Evolutionary conservation across 495 filamentous ascomycete species (phyloP), one percentile per base, ranked within the genome.

Genomic region (Penicillium diatomitis): DNA sequence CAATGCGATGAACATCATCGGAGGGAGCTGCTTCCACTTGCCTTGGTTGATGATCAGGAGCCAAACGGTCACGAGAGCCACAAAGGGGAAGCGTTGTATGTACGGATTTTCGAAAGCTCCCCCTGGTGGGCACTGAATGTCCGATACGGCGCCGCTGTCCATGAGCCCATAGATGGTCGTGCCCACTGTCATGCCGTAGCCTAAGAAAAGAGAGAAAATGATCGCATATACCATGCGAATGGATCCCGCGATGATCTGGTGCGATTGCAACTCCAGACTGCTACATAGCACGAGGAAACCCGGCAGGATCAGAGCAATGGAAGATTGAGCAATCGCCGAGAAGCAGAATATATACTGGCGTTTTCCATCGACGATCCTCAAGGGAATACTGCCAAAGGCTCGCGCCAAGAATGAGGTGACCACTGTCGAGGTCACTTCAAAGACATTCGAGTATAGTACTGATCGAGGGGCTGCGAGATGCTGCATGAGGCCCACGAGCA

Each of bases 201-300:
- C 90, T 7, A 96, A 79, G 64, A 95, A 92, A 4, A 95, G 74
- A 1, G 90, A 89, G 65, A 95, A 95, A 49, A 95, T 89, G 53
- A 95, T 83, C 3, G 90, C 87, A 53, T 95, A 95, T 3, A 96
- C 87, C 84, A 95, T 90, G 38, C 90, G 85, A 36, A 95, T 87
- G 6, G 86, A 89, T 3, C 90, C 90, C n/a, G 90, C 87, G 7
- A 95, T 84, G 48, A 96, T 82, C 49, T 84, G 81, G 35, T 79
- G 76, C 4, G 84, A 89, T 61, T 95, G 90, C 0, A 96, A 77
- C 58, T 96, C 90, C 6, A 96, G 73, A 40, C 79, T 82, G 28
- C 82, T 85, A 61, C 85, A 87, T 38, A 92, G 71, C n/a, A 91
- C 85, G 30, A 82, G 78, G 59, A 87, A 90, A 2, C 90, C 90